Conservation (phyloP, 352 stramenopile genomes). For the Phytophthora pinifolia region DNA sequence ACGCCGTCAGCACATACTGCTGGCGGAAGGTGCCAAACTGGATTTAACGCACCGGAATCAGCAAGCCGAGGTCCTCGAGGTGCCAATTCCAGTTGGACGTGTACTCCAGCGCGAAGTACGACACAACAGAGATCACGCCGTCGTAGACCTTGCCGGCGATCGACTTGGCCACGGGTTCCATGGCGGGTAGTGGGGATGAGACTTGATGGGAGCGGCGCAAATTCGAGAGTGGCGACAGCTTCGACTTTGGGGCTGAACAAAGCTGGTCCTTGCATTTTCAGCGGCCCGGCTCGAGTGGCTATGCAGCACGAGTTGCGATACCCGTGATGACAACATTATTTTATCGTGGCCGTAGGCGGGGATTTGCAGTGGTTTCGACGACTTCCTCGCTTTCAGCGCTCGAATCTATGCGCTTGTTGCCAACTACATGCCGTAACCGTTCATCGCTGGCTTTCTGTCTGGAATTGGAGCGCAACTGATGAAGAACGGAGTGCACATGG, state of each 20-base stretch:
- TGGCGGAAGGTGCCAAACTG: not conserved
- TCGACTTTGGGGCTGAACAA: not conserved
- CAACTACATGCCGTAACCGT: conserved; percentile 86
- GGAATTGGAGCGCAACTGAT: conserved; percentile 78
- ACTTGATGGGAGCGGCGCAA: conserved; percentile 5
- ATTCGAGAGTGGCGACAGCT: conserved; percentile 15
- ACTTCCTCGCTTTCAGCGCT: too few species aligned
- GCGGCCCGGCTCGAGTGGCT: not conserved
- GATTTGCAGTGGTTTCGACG: not conserved
- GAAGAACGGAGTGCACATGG: conserved; percentile 83
- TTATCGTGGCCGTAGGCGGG: not conserved
- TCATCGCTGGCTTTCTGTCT: conserved; percentile 81
- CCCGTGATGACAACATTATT: too few species aligned
- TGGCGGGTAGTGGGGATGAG: not conserved
- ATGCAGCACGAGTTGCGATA: too few species aligned
- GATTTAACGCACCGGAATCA: conserved; percentile 14
- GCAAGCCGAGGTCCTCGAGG: conserved; percentile 22
- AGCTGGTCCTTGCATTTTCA: not conserved
- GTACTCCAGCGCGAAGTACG: conserved; percentile 30
- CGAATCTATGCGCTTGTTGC: conserved; percentile 26
- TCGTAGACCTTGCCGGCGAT: conserved; percentile 27
- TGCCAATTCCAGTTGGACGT: conserved; percentile 35
- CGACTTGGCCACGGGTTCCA: conserved; percentile 19
- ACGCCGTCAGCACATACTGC: not conserved
- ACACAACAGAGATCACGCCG: conserved; percentile 20